Evolutionary conservation across 148 eudicot species (phyloP).

Genomic region (Pouteria glomerata): DNA sequence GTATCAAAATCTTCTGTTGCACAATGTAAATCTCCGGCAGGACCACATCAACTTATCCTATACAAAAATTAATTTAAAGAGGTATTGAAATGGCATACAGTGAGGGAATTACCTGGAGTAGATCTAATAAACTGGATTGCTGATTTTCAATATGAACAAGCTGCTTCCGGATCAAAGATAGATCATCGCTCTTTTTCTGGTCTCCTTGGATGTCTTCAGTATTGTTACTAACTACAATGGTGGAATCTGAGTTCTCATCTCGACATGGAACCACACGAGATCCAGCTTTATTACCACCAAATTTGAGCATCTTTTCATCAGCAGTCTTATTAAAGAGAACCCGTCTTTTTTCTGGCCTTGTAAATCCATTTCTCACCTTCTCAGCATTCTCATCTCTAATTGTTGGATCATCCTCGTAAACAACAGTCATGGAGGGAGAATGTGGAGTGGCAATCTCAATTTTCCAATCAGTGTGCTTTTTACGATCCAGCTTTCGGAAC

Average conservation of each 20-base stretch:
- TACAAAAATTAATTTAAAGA: too few relatives aligned
- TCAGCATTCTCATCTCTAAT: slow-evolving; percentile 22
- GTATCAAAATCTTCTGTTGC: too few relatives aligned
- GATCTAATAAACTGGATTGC: slow-evolving; percentile 73
- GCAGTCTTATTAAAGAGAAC: slow-evolving; percentile 39
- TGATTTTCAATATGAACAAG: slow-evolving; percentile 82
- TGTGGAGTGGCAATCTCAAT: slow-evolving; percentile 23
- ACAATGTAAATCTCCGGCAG: too few relatives aligned
- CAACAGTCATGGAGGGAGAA: slow-evolving; percentile 20
- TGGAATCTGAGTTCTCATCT: slow-evolving; percentile 34
- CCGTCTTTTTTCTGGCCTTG: slow-evolving; percentile 36
- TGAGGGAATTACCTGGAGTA: slow-evolving; percentile 61
- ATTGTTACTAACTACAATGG: slow-evolving; percentile 39
- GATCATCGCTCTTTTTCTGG: slow-evolving; percentile 64
- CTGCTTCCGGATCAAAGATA: slow-evolving; percentile 71
- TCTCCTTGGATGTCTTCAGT: slow-evolving; percentile 33
- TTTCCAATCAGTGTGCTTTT: slow-evolving; percentile 42
- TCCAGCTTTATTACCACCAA: slow-evolving; percentile 13
- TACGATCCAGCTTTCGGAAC: slow-evolving; percentile 53
- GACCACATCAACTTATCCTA: too few relatives aligned
- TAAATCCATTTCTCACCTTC: slow-evolving; percentile 20
- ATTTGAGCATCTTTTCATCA: slow-evolving; percentile 13
- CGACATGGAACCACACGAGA: slow-evolving; percentile 42
- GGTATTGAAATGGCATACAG: slow-evolving; percentile 1
- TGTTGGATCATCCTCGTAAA: slow-evolving; percentile 20